Percentiles rank a stretch among this genome's conserved stretches.
Conservation (phyloP, 768 basidiomycete genomes). For the Tylopilus plumbeoviolaceoides region DNA sequence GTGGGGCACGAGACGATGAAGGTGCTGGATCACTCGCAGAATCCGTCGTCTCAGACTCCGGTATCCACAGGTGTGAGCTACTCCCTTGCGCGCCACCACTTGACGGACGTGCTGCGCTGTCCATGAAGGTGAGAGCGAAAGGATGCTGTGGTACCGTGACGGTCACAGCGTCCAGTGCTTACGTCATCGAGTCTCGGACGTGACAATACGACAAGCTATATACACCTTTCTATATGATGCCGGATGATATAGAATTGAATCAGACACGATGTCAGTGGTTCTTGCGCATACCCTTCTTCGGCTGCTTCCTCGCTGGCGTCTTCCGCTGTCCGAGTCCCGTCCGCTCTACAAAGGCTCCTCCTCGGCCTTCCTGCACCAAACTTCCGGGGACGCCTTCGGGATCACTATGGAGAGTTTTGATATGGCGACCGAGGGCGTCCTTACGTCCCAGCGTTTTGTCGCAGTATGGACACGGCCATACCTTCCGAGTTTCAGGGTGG, state of each 20-base stretch:
- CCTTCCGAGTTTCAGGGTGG: slow-evolving; percentile 24
- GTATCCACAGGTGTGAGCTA: slow-evolving; percentile 30
- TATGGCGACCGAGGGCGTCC: slow-evolving; percentile 24
- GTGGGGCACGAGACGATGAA: slow-evolving; percentile 25
- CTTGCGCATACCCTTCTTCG: slow-evolving; percentile 7
- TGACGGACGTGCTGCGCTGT: neutral
- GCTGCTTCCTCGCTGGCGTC: neutral
- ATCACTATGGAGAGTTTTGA: neutral
- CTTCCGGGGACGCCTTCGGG: neutral
- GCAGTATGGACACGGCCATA: slow-evolving; percentile 25
- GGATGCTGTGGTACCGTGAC: neutral
- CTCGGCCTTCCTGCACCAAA: neutral
- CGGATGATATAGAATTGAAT: neutral
- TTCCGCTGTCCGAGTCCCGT: slow-evolving; percentile 12
- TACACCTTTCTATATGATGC: neutral
- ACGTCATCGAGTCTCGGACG: slow-evolving; percentile 8
- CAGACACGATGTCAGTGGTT: neutral
- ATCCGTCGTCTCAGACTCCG: slow-evolving; percentile 22
- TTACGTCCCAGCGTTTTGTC: slow-evolving; percentile 19
- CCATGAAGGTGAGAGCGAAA: slow-evolving; percentile 11
- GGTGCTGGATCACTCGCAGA: slow-evolving; percentile 15
- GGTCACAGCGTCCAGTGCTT: slow-evolving; percentile 3
- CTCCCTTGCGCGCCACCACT: slow-evolving; percentile 5
- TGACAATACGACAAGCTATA: neutral
- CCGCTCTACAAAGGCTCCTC: neutral